A percentile compares a stretch with the other conserved stretches of the same genome.
phyloP scores from a whole-genome alignment of 75 land plant genomes.

The Cupressus sempervirens region DNA sequence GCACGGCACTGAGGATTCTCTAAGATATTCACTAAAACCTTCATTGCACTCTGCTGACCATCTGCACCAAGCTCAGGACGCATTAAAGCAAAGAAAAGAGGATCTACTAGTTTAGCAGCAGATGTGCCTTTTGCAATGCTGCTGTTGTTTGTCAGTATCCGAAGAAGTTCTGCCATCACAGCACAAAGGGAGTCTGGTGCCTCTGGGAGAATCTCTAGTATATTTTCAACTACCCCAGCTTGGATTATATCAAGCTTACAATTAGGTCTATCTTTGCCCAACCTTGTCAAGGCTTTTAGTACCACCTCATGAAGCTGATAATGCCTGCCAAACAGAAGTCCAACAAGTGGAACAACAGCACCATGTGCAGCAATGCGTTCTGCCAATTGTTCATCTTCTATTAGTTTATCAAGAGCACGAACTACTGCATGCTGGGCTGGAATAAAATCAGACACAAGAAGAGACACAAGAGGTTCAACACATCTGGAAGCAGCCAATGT shows the following conservation, averaged over 20 bases:
- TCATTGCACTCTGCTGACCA: conserved; percentile 94
- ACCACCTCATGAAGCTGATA: conserved; percentile 82
- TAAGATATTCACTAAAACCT: conserved; percentile 88
- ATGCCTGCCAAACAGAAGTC: conserved; percentile 74
- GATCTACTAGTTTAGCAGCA: conserved; percentile 88
- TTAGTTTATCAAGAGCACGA: conserved; percentile 79
- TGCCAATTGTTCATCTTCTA: conserved; percentile 95
- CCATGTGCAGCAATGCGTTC: conserved; percentile 96
- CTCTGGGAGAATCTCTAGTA: conserved; percentile 76
- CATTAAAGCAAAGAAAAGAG: conserved; percentile 62
- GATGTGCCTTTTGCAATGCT: conserved; percentile 84
- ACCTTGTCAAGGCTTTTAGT: conserved; percentile 71
- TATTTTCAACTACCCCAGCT: conserved; percentile 85
- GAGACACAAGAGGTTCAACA: conserved; percentile 87
- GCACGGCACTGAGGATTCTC: conserved; percentile 91
- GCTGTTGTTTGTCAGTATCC: conserved; percentile 90
- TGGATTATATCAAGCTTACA: conserved; percentile 97
- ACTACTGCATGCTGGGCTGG: conserved; percentile 88
- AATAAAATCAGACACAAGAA: conserved; percentile 60
- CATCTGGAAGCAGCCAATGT: conserved; percentile 87
- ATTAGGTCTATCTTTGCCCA: conserved; percentile 87
- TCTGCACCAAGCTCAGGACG: conserved; percentile 73
- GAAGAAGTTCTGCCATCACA: conserved; percentile 77
- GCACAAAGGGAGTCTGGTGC: conserved; percentile 90
- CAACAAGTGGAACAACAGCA: conserved; percentile 92